These are phyloP conservation scores for Diaporthe humulicola DNA, from an alignment of 2,329 filamentous ascomycete genomes.

Conservation along the genomic window DNA sequence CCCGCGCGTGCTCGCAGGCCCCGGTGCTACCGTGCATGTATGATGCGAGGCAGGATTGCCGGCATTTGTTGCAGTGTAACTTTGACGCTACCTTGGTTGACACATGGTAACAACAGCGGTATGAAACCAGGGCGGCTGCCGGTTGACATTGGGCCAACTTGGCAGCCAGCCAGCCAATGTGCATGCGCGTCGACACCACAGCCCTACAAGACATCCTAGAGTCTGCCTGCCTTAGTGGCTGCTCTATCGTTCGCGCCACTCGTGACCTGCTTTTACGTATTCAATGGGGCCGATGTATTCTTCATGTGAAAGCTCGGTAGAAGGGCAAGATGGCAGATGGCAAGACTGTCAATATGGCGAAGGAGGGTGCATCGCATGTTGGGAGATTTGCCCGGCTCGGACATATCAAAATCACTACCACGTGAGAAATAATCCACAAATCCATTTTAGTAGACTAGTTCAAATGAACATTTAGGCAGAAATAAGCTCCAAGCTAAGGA, in stretches of 20 bases:
- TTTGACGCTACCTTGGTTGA: conserved; percentile 3
- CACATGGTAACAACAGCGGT: background rate
- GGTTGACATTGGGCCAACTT: background rate
- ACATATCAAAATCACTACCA: too few relatives aligned
- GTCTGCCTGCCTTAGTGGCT: background rate
- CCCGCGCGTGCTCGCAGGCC: background rate
- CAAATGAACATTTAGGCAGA: background rate
- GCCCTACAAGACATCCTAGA: background rate
- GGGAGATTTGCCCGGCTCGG: background rate
- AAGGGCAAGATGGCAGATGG: background rate
- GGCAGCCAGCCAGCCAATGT: background rate
- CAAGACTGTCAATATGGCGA: background rate
- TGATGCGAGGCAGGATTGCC: background rate
- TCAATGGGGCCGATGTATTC: background rate
- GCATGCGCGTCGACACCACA: background rate
- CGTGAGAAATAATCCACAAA: too few relatives aligned
- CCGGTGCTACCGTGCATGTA: background rate
- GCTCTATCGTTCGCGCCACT: background rate
- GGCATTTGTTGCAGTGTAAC: conserved; percentile 2
- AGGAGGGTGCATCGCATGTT: background rate
- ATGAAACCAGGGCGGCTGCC: background rate
- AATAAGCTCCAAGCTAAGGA: background rate
- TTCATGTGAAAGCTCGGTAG: background rate
- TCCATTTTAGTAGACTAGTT: background rate
- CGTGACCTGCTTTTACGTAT: background rate